Evolutionary conservation across 2,329 filamentous ascomycete genomes (phyloP), one percentile per base, ranked within the genome.

Genomic region (Beauveria sp.): DNA sequence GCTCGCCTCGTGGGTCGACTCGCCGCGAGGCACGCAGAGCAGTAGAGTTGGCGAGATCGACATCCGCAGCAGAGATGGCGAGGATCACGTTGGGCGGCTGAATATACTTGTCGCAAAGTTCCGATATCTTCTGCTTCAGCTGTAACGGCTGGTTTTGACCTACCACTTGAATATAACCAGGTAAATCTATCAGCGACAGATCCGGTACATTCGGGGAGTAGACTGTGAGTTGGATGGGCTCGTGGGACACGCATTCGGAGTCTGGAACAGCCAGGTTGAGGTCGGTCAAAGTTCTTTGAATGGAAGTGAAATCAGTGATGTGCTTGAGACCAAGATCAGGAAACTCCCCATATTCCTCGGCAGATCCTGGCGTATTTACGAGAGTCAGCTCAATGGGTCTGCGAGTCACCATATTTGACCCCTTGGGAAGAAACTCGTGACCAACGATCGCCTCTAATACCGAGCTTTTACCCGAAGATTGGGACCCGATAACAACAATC

Each of bases 401-500:
- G 46, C 96, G 84, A 9, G 94, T 99, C 55, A 99, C 94, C 94
- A 99, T 99, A 70, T 99, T 99, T 47, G 88, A 87, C n/a, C 94
- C 94, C 74, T 99, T 99, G 6, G 94, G 96, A 51, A 99, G 77
- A 67, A 99, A 99, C 69, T 99, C 94, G 70, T 99, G 94, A 5
- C 94, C 96, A 59, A 99, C 96, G 63, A 99, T 96, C 22, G 94
- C 91, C 73, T 99, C 94, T 53, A 99, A 75, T 1, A 99, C 94
- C 1, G 94, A 99, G 70, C 93, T 97, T 78, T 99, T 99, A 46
- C 94, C 94, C 0, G 94, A 97, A 0, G 94, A 99, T 72, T 99
- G 94, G 2, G 94, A 99, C 26, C 94, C 94, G 67, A 99, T 97
- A 43, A 99, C 94, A n/a, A 99, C 94, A 62, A 99, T 99, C 0